A percentile compares a stretch with the other conserved stretches of the same genome.
Conservation (phyloP, 352 stramenopile genomes). For the Saprolegnia diclina region DNA sequence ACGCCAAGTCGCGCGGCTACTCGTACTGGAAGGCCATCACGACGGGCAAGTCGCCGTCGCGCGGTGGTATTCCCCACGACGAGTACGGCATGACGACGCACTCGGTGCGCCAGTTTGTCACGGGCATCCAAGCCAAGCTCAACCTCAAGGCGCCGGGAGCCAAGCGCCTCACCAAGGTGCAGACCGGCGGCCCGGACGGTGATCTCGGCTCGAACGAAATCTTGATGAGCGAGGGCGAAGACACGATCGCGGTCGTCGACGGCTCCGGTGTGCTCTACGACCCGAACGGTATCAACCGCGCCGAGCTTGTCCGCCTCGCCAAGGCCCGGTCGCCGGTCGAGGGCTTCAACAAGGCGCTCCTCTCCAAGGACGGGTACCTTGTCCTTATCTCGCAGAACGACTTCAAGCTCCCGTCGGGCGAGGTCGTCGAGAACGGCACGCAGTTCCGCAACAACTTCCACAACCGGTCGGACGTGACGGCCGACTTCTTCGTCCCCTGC, state of each 20-base stretch:
- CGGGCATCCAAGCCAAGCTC: slow-evolving; percentile 76
- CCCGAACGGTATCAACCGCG: slow-evolving; percentile 28
- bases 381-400: slow-evolving; percentile 28
- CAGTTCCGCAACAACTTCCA: slow-evolving; percentile 97
- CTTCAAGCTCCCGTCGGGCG: slow-evolving; percentile 45
- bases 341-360: slow-evolving; percentile 35
- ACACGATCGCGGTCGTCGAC: slow-evolving; percentile 31
- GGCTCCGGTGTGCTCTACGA: slow-evolving; percentile 32
- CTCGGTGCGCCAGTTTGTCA: slow-evolving; percentile 73
- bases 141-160: slow-evolving; percentile 65
- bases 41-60: slow-evolving; percentile 72
- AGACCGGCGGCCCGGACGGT: slow-evolving; percentile 31
- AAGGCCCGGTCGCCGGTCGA: slow-evolving; percentile 24
- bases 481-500: slow-evolving; percentile 78
- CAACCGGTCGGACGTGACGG: slow-evolving; percentile 77
- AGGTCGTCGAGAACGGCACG: slow-evolving; percentile 88
- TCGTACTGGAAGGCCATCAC: slow-evolving; percentile 78
- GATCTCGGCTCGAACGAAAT: slow-evolving; percentile 33
- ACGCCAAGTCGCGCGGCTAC: slow-evolving; percentile 70
- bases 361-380: slow-evolving; percentile 27
- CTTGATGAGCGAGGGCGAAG: slow-evolving; percentile 28
- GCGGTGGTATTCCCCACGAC: slow-evolving; percentile 77
- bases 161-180: slow-evolving; percentile 53
- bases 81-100: slow-evolving; percentile 81
- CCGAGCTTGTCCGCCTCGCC: slow-evolving; percentile 29